A percentile compares a stretch with the other conserved stretches of the same genome.
These are phyloP conservation scores for Chimonanthus salicifolius DNA, from an alignment of 164 flowering plant genomes.

Conservation along the genomic window DNA sequence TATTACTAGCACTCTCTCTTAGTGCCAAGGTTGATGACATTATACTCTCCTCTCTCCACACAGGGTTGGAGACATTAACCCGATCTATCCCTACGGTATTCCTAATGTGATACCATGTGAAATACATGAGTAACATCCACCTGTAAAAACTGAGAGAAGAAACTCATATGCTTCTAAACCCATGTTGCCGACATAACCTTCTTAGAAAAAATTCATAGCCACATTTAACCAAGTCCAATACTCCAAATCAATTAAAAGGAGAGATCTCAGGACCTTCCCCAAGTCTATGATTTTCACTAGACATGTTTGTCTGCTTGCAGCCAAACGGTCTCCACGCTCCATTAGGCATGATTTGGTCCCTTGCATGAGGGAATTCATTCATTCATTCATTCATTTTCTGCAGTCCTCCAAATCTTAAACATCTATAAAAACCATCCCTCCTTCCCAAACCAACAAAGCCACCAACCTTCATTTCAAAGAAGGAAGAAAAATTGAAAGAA, in stretches of 20 bases:
- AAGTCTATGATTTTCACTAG: background rate
- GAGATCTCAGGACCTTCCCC: background rate
- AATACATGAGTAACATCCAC: background rate
- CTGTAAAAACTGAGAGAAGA: background rate
- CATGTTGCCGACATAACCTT: background rate
- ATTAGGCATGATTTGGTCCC: slow-evolving; percentile 4
- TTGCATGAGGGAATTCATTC: background rate
- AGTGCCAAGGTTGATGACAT: too few relatives aligned
- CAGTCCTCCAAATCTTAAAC: background rate
- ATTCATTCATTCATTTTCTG: background rate
- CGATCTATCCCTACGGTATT: too few relatives aligned
- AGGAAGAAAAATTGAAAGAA: too few relatives aligned
- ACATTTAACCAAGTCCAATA: background rate
- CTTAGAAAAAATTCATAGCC: background rate
- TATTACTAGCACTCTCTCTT: too few relatives aligned
- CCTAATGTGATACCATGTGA: too few relatives aligned
- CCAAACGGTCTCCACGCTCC: background rate
- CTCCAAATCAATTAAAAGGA: background rate
- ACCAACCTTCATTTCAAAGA: background rate
- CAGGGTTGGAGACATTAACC: too few relatives aligned
- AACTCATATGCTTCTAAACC: background rate
- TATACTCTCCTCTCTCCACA: too few relatives aligned
- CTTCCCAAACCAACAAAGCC: background rate
- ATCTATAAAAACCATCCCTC: background rate
- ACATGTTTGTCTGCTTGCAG: slow-evolving; percentile 5